These are phyloP conservation scores for Pleurozium schreberi DNA, from an alignment of 225 moss, liverwort and hornwort genomes.

Conservation along the genomic window DNA sequence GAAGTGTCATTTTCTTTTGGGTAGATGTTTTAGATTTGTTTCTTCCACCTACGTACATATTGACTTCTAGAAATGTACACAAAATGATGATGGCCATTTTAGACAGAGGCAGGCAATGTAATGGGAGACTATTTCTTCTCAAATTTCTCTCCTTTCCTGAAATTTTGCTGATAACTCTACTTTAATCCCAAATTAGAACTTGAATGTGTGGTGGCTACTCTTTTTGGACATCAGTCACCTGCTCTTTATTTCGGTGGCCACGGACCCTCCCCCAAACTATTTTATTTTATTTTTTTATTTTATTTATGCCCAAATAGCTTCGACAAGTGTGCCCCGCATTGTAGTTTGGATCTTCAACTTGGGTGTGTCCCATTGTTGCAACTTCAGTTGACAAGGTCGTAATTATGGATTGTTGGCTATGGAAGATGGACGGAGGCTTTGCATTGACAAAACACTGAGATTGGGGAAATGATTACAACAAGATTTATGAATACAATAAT, in stretches of 20 bases:
- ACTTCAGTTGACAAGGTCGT: neutral
- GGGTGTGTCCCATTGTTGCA: neutral
- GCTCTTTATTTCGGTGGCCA: neutral
- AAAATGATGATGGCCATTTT: neutral
- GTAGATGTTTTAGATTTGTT: neutral
- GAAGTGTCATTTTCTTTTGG: neutral
- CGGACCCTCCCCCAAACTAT: neutral
- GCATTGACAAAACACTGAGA: too few relatives aligned
- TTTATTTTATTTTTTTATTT: too few relatives aligned
- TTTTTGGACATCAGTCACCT: neutral
- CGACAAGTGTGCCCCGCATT: neutral
- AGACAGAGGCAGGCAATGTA: neutral
- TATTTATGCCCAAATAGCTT: neutral
- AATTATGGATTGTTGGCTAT: neutral
- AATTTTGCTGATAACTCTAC: neutral
- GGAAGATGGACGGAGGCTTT: neutral
- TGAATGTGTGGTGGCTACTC: neutral
- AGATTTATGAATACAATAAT: too few relatives aligned
- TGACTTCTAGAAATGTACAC: neutral
- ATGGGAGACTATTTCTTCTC: neutral
- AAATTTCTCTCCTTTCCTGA: neutral
- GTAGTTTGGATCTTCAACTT: neutral
- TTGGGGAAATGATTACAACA: accelerated
- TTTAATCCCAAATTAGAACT: neutral
- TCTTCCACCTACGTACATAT: neutral